Base-by-base conservation (phyloP, 1,139 yeast genomes). In the Yamadazyma spencermartinsiae region DNA sequence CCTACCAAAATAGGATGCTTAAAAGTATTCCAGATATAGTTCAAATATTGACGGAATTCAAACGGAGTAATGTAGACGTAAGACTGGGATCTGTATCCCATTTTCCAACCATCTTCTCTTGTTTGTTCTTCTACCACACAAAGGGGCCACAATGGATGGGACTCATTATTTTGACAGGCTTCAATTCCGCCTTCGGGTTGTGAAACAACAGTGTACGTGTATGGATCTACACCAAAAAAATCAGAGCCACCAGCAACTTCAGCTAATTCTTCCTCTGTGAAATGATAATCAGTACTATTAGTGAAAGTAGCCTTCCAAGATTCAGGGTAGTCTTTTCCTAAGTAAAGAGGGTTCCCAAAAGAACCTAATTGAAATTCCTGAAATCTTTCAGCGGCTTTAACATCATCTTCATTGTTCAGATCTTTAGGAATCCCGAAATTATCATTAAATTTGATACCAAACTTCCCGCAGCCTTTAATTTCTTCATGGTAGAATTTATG, bases 171-270 rank as follows among this genome's bases (percentile, higher is more conserved):
- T 32, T 43, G 52, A 39, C 61, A 45, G 9, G 50, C 46, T 24
- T 46, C 50, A 34, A 52, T 38, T 35, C 60, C 50, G 26, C 52
- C 51, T 27, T 45, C 44, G 12, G 62, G 56, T 9, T 58, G 53
- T 17, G 51, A 44, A n/a, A 48, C 44, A 10, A 48, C 41, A n/a
- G 42, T 43, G 24, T 61, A 59, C n/a, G 68, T 61, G 43, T 65
- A 65, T 11, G 63, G 60, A 38, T 65, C 69, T 49, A 65, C 52
- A 20, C 69, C 68, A 33, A 61, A 58, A 49, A 60, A 65, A 38
- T 65, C 71, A 4, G 57, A 38, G 1, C 61, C 52, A 13, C 51
- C 52, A 4, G 50, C 40, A 19, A 62, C 50, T 13, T 47, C 41
- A 20, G 39, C 15, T 33, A 54, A 50, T 41, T 65, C 66, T 19